Conservation (phyloP, 148 eudicot species). For the Rhododendron molle region DNA sequence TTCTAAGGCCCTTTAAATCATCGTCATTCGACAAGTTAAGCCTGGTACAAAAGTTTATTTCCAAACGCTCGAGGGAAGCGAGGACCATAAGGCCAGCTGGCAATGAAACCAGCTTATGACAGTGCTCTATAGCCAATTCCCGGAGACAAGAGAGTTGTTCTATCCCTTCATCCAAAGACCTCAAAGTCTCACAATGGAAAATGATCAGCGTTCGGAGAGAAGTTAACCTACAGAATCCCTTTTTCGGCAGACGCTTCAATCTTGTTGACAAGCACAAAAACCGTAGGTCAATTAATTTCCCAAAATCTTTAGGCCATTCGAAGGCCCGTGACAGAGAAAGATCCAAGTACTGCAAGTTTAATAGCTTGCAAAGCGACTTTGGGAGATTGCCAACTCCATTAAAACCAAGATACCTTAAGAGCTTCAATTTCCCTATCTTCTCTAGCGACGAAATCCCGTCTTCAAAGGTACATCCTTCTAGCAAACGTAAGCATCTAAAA, state of each 20-base stretch:
- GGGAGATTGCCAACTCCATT: background rate
- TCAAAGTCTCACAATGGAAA: too few species aligned
- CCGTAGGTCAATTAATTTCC: background rate
- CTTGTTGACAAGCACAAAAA: background rate
- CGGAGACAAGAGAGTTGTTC: background rate
- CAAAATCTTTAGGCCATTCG: background rate
- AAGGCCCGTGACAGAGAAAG: background rate
- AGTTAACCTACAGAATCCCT: background rate
- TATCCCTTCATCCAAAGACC: background rate
- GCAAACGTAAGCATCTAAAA: background rate
- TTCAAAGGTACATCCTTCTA: background rate
- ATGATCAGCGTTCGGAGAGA: background rate
- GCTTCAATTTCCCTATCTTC: background rate
- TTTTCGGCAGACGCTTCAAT: background rate
- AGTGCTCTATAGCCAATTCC: background rate
- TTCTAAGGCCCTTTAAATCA: too few species aligned
- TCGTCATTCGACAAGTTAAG: too few species aligned
- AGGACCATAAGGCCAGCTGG: background rate
- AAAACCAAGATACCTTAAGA: background rate
- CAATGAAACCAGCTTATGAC: background rate
- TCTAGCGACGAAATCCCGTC: too few species aligned
- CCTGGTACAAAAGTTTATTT: background rate
- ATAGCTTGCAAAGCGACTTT: background rate
- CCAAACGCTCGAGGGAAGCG: background rate
- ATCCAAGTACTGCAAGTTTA: background rate